phyloP scores from a whole-genome alignment of 106 monocot genomes.

The Dioscorea zingiberensis region DNA sequence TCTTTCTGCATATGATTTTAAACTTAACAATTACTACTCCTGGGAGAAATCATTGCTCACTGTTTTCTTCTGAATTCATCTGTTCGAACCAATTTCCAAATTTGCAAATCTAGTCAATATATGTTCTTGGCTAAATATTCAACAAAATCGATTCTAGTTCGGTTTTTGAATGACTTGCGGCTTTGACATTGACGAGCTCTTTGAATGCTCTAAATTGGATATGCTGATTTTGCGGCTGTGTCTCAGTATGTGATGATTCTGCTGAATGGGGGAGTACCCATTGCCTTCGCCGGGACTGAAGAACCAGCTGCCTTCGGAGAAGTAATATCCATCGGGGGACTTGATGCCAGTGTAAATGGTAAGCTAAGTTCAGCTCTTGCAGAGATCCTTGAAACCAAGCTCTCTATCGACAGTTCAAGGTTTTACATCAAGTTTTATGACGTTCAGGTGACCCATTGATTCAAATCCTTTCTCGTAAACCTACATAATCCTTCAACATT shows the following conservation, averaged over 20 bases:
- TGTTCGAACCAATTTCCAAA: too few relatives aligned
- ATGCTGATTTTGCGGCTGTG: too few relatives aligned
- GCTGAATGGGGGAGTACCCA: slow-evolving; percentile 77
- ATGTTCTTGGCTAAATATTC: too few relatives aligned
- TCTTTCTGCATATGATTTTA: too few relatives aligned
- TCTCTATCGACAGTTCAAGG: slow-evolving; percentile 58
- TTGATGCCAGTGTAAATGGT: slow-evolving; percentile 62
- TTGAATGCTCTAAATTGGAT: too few relatives aligned
- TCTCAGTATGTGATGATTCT: slow-evolving; percentile 84
- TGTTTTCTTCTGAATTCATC: too few relatives aligned
- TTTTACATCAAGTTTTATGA: slow-evolving; percentile 95
- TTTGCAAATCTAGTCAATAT: too few relatives aligned
- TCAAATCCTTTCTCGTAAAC: neutral
- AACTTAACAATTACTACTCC: too few relatives aligned
- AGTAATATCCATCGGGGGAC: slow-evolving; percentile 81
- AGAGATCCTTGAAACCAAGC: slow-evolving; percentile 84
- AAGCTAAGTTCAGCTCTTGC: slow-evolving; percentile 86
- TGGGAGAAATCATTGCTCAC: too few relatives aligned
- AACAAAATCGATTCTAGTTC: too few relatives aligned
- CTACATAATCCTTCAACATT: neutral
- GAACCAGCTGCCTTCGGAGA: slow-evolving; percentile 90
- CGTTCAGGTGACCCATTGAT: slow-evolving; percentile 37
- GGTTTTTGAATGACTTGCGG: too few relatives aligned
- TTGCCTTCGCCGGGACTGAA: slow-evolving; percentile 70
- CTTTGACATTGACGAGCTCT: too few relatives aligned